Evolutionary conservation across 2,329 filamentous ascomycete genomes (phyloP).

Genomic region (Emmonsiellopsis sp.): DNA sequence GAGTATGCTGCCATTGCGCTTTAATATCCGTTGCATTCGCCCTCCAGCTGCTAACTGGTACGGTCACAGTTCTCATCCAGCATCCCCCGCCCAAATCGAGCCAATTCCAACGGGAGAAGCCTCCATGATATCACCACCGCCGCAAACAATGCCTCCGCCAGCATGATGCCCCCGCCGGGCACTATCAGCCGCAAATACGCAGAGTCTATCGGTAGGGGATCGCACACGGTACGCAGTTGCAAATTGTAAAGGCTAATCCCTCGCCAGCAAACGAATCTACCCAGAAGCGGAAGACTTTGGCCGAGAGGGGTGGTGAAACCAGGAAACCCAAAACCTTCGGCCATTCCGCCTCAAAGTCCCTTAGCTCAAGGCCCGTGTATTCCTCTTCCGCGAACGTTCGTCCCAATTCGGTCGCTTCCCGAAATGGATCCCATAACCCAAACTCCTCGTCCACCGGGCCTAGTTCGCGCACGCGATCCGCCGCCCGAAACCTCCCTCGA

Average conservation of each 20-base stretch:
- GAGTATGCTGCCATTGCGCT: background rate
- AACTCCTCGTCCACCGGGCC: constrained; percentile 52
- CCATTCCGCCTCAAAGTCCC: constrained; percentile 33
- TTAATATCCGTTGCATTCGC: background rate
- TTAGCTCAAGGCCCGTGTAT: constrained; percentile 17
- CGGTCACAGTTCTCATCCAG: constrained; percentile 3
- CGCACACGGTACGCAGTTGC: background rate
- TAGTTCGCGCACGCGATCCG: constrained; percentile 37
- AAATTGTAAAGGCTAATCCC: constrained; percentile 5
- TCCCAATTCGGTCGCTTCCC: constrained; percentile 33
- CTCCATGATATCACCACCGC: constrained; percentile 44
- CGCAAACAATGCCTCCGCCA: constrained; percentile 43
- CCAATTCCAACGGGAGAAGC: constrained; percentile 17
- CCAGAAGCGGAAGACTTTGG: constrained; percentile 51
- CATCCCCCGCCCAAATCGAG: constrained; percentile 6
- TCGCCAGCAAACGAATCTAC: constrained; percentile 41
- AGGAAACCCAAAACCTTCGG: constrained; percentile 32
- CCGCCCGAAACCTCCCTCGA: constrained; percentile 30
- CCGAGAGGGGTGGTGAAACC: constrained; percentile 47
- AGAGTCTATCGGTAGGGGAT: constrained; percentile 37
- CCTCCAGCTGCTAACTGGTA: background rate
- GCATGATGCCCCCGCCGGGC: constrained; percentile 35
- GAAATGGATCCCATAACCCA: constrained; percentile 36
- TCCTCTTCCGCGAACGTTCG: constrained; percentile 29
- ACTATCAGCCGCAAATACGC: constrained; percentile 41